Evolutionary conservation across 2,329 filamentous ascomycete genomes (phyloP).

Genomic region (Penicillium sp.): DNA sequence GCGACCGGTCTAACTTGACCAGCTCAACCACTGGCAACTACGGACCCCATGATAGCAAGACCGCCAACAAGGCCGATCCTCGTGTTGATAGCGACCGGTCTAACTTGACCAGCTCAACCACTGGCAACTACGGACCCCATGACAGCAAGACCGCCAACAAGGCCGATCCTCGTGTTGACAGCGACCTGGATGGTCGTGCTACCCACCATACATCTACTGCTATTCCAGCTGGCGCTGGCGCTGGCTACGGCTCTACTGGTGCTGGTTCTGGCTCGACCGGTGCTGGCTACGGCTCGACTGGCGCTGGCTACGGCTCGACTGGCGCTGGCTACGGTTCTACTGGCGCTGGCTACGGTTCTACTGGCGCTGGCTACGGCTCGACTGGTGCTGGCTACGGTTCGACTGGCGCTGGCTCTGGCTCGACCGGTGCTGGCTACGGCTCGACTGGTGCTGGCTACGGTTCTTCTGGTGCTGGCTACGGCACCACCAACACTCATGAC

Average conservation of each 20-base stretch:
- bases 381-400: not conserved
- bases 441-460: not conserved
- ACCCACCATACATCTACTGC: not conserved
- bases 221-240: not conserved
- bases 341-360: not conserved
- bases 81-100: conserved; percentile 18
- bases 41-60: conserved; percentile 15
- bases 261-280: not conserved
- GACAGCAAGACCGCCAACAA: conserved; percentile 18
- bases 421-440: not conserved
- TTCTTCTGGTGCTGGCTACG: not conserved
- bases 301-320: not conserved
- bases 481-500: not conserved
- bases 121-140: conserved; percentile 15
- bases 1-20: too few species aligned
- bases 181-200: conserved; percentile 8
- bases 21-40: conserved; percentile 3
- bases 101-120: not conserved
- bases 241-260: not conserved
- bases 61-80: conserved; percentile 12
- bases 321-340: not conserved
- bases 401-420: not conserved
- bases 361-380: not conserved
- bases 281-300: not conserved
- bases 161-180: conserved; percentile 19